Conservation (phyloP, 345 rosid genomes). For the Clarkia xantiana region DNA sequence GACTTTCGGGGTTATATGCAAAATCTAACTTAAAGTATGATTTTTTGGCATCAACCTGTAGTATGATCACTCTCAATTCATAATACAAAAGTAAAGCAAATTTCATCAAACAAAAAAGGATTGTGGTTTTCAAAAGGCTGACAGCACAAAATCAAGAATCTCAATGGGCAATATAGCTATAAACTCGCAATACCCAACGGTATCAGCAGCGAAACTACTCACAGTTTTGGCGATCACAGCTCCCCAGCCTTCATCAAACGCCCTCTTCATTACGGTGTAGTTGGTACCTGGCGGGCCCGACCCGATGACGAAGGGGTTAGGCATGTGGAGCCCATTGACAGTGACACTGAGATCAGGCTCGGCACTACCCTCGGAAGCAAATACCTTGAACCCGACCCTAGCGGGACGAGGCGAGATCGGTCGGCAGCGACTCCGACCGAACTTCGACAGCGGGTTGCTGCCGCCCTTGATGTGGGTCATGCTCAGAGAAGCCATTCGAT, state of each 20-base stretch:
- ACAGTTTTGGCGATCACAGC: conserved; percentile 96
- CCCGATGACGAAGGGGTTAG: conserved; percentile 89
- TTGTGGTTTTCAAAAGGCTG: no score
- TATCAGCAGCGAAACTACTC: conserved; percentile 11
- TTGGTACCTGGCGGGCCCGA: conserved; percentile 99
- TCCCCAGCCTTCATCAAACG: conserved; percentile 99
- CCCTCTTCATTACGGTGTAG: conserved; percentile 92
- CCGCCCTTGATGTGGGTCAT: conserved; percentile 30
- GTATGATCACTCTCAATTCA: no score
- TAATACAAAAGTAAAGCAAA: no score
- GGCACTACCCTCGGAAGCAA: conserved; percentile 20
- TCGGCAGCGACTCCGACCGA: conserved; percentile 16
- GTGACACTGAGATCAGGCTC: conserved; percentile 84
- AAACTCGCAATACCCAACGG: no score
- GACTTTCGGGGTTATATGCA: no score
- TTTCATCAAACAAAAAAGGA: no score
- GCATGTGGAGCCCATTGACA: conserved; percentile 78
- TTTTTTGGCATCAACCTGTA: no score
- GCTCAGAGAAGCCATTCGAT: conserved; percentile 40
- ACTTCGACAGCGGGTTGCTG: conserved; percentile 17
- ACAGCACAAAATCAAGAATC: no score
- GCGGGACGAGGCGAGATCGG: conserved; percentile 16
- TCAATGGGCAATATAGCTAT: background rate
- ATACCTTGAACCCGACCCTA: conserved; percentile 41
- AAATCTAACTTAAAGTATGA: no score